Percentiles rank a stretch among this genome's conserved stretches.
phyloP scores from a whole-genome alignment of 345 rosid species.

The Acer saccharum region DNA sequence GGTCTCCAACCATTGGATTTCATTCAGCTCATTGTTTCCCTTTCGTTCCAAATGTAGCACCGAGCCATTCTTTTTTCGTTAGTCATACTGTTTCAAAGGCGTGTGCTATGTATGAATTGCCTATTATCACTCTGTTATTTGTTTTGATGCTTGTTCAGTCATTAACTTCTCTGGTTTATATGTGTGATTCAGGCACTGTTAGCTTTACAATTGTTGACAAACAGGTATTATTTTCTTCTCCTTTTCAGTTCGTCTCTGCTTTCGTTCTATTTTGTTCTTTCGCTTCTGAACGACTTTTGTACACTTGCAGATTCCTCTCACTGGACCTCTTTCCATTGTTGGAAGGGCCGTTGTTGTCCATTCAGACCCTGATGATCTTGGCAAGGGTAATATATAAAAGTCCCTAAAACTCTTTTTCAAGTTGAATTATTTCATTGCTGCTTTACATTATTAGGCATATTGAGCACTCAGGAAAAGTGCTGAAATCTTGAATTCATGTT shows the following conservation, averaged over 20 bases:
- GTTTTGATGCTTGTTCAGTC: neutral
- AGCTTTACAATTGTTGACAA: conserved; percentile 60
- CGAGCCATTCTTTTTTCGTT: neutral
- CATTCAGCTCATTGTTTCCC: neutral
- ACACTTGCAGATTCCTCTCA: conserved; percentile 68
- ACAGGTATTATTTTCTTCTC: conserved; percentile 41
- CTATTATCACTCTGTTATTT: neutral
- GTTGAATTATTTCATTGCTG: neutral
- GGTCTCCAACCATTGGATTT: neutral
- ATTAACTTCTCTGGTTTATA: conserved; percentile 10
- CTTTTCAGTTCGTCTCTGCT: neutral
- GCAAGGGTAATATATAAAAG: conserved; percentile 64
- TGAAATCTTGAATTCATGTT: neutral
- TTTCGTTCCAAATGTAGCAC: neutral
- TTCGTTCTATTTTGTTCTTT: conserved; percentile 1
- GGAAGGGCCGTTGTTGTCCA: conserved; percentile 98
- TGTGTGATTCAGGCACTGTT: conserved; percentile 59
- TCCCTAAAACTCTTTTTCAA: neutral
- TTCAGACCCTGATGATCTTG: conserved; percentile 93
- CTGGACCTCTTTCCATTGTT: conserved; percentile 70
- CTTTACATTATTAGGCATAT: neutral
- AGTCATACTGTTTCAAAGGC: neutral
- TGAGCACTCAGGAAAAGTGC: neutral
- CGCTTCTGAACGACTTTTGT: neutral
- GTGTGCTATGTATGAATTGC: neutral